A percentile compares a stretch with the other conserved stretches of the same genome.
Evolutionary conservation across 208 protist species (phyloP).

Genomic region (Leishmania amazonensis): DNA sequence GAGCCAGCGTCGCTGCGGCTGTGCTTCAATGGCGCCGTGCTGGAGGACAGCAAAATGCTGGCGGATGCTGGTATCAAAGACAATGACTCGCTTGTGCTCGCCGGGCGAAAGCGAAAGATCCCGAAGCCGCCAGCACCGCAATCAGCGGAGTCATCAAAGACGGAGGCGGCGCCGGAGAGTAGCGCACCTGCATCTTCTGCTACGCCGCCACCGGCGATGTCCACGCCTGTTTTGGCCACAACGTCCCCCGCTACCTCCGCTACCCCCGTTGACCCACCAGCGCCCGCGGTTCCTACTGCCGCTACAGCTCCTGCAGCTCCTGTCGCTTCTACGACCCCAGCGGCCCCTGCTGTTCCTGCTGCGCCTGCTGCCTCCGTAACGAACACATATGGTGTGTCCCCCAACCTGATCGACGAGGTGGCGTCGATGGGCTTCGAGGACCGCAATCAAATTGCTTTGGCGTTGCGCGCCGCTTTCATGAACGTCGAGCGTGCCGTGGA

Average conservation of each 20-base stretch:
- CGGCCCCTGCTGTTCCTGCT: constrained; percentile 10
- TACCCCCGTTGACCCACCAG: neutral
- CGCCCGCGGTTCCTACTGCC: neutral
- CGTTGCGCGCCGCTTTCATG: constrained; percentile 84
- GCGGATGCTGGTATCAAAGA: constrained; percentile 50
- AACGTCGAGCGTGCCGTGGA: constrained; percentile 88
- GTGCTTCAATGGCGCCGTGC: constrained; percentile 73
- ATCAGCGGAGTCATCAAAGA: constrained; percentile 8
- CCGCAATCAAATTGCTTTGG: constrained; percentile 67
- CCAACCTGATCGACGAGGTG: constrained; percentile 74
- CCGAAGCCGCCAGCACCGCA: constrained; percentile 34
- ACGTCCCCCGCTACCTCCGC: neutral
- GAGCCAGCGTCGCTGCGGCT: constrained; percentile 60
- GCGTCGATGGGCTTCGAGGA: constrained; percentile 90
- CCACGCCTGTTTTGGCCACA: neutral
- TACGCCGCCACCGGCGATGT: neutral
- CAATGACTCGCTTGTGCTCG: constrained; percentile 63
- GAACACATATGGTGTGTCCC: constrained; percentile 36
- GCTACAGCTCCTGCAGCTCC: neutral
- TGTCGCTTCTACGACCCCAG: neutral
- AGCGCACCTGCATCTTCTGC: constrained; percentile 12
- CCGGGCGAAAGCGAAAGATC: constrained; percentile 75
- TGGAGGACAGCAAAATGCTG: constrained; percentile 67
- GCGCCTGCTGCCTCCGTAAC: constrained; percentile 12
- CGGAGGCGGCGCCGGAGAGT: neutral